Evolutionary conservation across 2,329 filamentous ascomycete genomes (phyloP), one percentile per base, ranked within the genome.

Genomic region (Pseudogymnoascus sp.): DNA sequence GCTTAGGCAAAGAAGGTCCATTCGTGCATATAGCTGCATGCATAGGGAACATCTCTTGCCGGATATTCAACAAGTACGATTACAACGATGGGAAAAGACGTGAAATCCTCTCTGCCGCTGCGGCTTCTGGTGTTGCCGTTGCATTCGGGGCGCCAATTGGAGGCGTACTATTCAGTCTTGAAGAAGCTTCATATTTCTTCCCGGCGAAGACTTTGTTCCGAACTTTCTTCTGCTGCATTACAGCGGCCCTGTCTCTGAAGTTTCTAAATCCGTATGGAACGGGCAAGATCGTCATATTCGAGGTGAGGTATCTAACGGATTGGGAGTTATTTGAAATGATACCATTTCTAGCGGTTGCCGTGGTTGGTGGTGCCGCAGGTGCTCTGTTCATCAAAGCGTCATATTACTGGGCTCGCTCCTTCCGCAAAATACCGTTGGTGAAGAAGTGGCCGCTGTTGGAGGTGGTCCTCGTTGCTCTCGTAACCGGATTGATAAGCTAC

Each of bases 11-110:
- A 72, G 94, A 86, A 70, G 84, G 93, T 0, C 94, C 94, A 0
- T 97, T 93, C 69, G 94, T 99, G n/a, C 94, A 99, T 73, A 96
- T 97, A 69, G 91, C 92, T 0, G 90, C 93, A 1, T 96, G 93
- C 67, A 87, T 97, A 20, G 94, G 94, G 62, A 99, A 99, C 69
- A 96, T 99, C 71, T 86, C 88, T 33, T 97, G 93, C 70, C 90
- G 94, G 70, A 73, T 97, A n/a, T 97, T 97, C 68, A 77, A 84
- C 64, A 99, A 99, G 72, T 99, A 97, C 73, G 91, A 94, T 68
- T 81, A 84, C 65, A 99, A 99, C 68, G 94, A 99, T 70, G 94
- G 86, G 60, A 99, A 99, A 74, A 82, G 94, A 65, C 86, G 94
- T 72, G 93, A 97, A 73, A 88, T 96, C 0, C 78, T 97, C n/a